Evolutionary conservation across 108 stramenopile species (phyloP), one percentile per base, ranked within the genome.

Genomic region (Seminavis robusta): DNA sequence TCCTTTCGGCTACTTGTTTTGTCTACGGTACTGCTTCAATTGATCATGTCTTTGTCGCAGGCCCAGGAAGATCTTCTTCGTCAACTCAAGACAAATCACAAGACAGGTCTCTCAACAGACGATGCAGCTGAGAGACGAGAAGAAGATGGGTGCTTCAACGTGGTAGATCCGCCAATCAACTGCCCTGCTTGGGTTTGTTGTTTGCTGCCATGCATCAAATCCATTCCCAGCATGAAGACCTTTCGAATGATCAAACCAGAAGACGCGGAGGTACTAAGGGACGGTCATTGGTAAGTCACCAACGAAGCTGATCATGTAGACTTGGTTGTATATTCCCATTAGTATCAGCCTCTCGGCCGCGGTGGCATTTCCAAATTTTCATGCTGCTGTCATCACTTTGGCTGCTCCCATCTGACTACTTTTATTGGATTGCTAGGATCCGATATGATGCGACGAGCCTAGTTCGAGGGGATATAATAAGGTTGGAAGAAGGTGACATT

Each of bases 181-280:
- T 90, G 88, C 49, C 92, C 92, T 0, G 74, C 77, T 24, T 90
- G 88, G 88, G 63, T 83, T 3, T 94, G 92, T 53, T 70, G 73
- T 51, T 61, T 94, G 24, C 42, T 94, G 16, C 92, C 92, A 4
- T 94, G 92, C 63, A 90, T 94, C 45, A 85, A 85, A 28, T 69
- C 76, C 48, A 58, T 88, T 36, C 82, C 81, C 4, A 79, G 79
- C 26, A 90, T 90, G 82, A 88, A 88, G 63, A 64, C 74, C 47
- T 89, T 86, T 55, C 65, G 69, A 17, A 32, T 56, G 17, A 67
- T 90, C 15, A 64, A 81, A 52, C 88, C 92, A 9, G 88, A 88
- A 24, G 92, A 94, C 61, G 92, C 92, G 19, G 88, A 94, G 43
- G 79, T 94, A 0, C 25, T 82, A 41, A 61, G 88, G 43, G 82